Evolutionary conservation across 129 eudicot genomes (phyloP).

Genomic region (Flaveria linearis): DNA sequence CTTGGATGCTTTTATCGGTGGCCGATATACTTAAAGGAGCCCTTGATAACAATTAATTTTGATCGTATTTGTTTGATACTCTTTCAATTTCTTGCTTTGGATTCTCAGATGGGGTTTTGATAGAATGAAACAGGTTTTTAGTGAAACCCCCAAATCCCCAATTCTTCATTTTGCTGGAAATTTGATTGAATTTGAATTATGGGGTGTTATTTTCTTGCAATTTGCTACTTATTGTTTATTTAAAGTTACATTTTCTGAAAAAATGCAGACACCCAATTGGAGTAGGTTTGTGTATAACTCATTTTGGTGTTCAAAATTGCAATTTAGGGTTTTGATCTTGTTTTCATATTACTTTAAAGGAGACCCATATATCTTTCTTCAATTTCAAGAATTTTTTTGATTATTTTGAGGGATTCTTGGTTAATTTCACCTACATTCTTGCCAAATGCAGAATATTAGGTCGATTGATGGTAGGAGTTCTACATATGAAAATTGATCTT

Average conservation of each 20-base stretch:
- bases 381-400: slow-evolving; percentile 11
- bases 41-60: slow-evolving; percentile 19
- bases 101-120: slow-evolving; percentile 19
- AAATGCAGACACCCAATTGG: no score
- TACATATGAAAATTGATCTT: slow-evolving; percentile 31
- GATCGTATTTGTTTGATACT: background rate
- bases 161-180: background rate
- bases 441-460: slow-evolving; percentile 49
- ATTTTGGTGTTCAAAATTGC: background rate
- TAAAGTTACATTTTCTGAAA: no score
- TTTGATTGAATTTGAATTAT: background rate
- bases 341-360: background rate
- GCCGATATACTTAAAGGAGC: slow-evolving; percentile 11
- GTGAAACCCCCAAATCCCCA: slow-evolving; percentile 8
- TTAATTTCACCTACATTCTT: slow-evolving; percentile 26
- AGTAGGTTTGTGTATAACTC: no score
- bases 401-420: background rate
- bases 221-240: no score
- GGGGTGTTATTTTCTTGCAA: background rate
- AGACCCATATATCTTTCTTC: slow-evolving; percentile 6
- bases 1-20: slow-evolving; percentile 24
- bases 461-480: slow-evolving; percentile 33
- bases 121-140: background rate
- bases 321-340: slow-evolving; percentile 29
- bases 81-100: slow-evolving; percentile 13